Evolutionary conservation across 2,329 filamentous ascomycete genomes (phyloP).

Genomic region (Metarhizium brunneum): DNA sequence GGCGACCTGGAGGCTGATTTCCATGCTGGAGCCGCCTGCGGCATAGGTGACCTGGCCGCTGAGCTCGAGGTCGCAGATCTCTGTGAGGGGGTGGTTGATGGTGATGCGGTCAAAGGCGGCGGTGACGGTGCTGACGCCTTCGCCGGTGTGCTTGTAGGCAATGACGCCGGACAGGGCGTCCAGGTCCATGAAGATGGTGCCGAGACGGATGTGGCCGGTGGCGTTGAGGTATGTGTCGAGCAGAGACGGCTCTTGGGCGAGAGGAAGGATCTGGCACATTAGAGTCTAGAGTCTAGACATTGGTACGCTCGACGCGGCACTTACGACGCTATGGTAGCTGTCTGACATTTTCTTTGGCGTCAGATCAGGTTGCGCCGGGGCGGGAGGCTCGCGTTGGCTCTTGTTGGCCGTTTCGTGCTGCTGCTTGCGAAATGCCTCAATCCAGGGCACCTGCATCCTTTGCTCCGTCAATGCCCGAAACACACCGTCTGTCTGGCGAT

Average conservation of each 20-base stretch:
- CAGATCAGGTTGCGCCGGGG: constrained; percentile 13
- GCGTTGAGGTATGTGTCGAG: constrained; percentile 72
- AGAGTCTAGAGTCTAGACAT: no score
- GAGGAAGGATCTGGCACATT: constrained; percentile 35
- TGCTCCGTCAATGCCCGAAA: constrained; percentile 17
- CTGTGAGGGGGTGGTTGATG: constrained; percentile 60
- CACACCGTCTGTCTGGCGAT: constrained; percentile 16
- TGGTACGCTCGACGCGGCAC: not conserved
- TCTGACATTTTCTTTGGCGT: constrained; percentile 20
- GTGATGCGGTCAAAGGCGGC: constrained; percentile 41
- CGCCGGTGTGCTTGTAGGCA: constrained; percentile 58
- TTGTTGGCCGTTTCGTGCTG: constrained; percentile 8
- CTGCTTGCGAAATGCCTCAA: constrained; percentile 16
- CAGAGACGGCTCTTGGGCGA: constrained; percentile 67
- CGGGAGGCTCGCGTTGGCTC: constrained; percentile 3
- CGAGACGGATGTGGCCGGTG: constrained; percentile 63
- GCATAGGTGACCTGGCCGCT: constrained; percentile 56
- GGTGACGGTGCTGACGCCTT: constrained; percentile 42
- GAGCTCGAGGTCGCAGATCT: constrained; percentile 71
- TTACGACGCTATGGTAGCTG: constrained; percentile 21
- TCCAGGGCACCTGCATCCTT: constrained; percentile 18
- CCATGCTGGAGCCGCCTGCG: constrained; percentile 62
- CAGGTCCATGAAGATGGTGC: constrained; percentile 70
- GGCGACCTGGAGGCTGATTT: constrained; percentile 65
- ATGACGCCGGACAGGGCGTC: constrained; percentile 70